Evolutionary conservation across 768 basidiomycete genomes (phyloP), one percentile per base, ranked within the genome.

Genomic region (Leccinum variicolor): DNA sequence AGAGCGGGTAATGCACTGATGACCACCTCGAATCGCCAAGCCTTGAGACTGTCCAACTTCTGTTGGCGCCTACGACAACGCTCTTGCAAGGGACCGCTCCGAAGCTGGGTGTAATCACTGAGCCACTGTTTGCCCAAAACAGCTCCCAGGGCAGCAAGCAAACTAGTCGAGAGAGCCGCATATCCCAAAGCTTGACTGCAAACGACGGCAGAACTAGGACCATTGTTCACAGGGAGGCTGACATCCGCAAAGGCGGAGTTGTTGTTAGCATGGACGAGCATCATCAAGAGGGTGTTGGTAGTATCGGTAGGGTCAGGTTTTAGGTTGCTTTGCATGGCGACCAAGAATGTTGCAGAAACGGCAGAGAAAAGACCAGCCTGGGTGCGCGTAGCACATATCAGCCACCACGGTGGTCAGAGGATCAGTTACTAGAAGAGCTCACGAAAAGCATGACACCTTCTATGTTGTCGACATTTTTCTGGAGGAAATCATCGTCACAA

Each of bases 321-420:
- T 11, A 79, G 66, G 29, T 64, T 58, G 33, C 69, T 63, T 55
- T 76, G 73, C 15, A 71, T 74, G 52, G 75, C 70, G 17, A 76
- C 67, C 6, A 74, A 69, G 53, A 78, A 79, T 2, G 76, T 67
- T 3, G 73, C 74, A 14, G 76, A 66, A 1, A 71, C 73, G 4
- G 75, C 71, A 23, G 76, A 76, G 61, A 79, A 79, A 11, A 79
- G 66, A 69, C 77, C 77, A 33, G 75, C 72, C 76, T 78, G 36
- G 41, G n/a, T n/a, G n/a, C n/a, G 25, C 28, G 19, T 23, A 15
- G 6, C 13, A 15, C 23, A 41, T 2, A 8, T 56, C 15, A 41
- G 7, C 19, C 25, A 23, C 39, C 36, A n/a, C 17, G 9, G 19
- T 41, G 21, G 5, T 23, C 45, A 6, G 13, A 28, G 15, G 36